Base-by-base conservation (phyloP, 2,329 filamentous ascomycete genomes). In the Trichoderma oligosporum region DNA sequence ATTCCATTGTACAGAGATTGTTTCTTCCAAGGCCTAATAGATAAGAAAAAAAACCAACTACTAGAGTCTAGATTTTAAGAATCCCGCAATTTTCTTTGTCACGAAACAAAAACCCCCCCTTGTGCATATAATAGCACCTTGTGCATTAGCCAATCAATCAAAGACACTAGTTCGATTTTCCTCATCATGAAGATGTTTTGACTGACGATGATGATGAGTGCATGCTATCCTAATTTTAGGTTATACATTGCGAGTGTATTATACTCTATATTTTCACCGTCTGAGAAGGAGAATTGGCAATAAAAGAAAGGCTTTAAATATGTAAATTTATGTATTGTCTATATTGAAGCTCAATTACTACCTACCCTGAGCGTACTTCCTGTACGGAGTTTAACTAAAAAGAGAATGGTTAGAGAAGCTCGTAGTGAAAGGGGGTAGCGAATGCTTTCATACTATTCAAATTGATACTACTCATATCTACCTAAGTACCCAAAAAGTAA, bases 11-110 rank as follows among this genome's bases (percentile, higher is more conserved):
- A 18, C 71, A 86, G 83, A 78, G 74, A 86, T 86, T 68, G 78
- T 86, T 67, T 75, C 81, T 61, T 76, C 82, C 70, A 86, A 86
- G 77, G 74, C 81, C 65, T 77, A 85, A 82, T 86, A 85, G 75
- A 80, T 72, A 68, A 68, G 62, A 64, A 66, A 55, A 44, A 46
- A 31, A 31, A 64, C 35, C 6, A n/a, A 65, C 42, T 60, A 62
- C 64, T 68, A 68, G 68, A 73, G 69, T 66, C 63, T 67, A 67
- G 64, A 71, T 63, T 65, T n/a, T 66, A 71, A 71, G 67, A 69
- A 66, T 62, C 64, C 65, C 63, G 63, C 64, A 65, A 66, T 18
- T 81, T 80, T 74, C 73, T 82, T 81, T 82, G 77, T 81, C 68
- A 68, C 69, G 59, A 41, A 48, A 38, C 61, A 48, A 41, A n/a